Conservation (phyloP, 2,329 filamentous ascomycete species). For the Fusarium beomiforme region DNA sequence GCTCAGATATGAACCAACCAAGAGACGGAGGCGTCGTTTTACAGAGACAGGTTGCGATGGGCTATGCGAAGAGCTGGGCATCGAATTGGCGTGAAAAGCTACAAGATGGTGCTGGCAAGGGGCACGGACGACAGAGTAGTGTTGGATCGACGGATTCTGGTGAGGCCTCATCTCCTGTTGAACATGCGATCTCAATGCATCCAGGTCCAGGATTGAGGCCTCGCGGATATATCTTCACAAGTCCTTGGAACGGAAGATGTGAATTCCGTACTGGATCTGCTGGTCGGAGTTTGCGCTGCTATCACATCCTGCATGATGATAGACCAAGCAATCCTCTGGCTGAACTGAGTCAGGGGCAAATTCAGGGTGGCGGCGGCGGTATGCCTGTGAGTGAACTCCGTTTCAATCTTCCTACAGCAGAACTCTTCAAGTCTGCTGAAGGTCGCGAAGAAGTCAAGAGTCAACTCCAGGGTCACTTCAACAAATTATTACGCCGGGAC, state of each 20-base stretch:
- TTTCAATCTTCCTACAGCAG: slow-evolving; percentile 81
- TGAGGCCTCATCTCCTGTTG: slow-evolving; percentile 45
- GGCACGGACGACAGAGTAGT: slow-evolving; percentile 46
- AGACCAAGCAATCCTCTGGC: slow-evolving; percentile 57
- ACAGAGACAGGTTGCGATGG: slow-evolving; percentile 66
- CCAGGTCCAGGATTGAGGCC: slow-evolving; percentile 62
- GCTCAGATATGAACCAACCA: slow-evolving; percentile 19
- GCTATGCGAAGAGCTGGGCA: slow-evolving; percentile 61
- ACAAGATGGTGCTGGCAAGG: slow-evolving; percentile 35
- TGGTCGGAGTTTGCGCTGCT: slow-evolving; percentile 79
- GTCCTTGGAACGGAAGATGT: slow-evolving; percentile 88
- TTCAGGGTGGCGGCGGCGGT: slow-evolving; percentile 37
- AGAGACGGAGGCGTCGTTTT: slow-evolving; percentile 52
- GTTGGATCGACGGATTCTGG: slow-evolving; percentile 45
- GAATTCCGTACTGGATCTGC: slow-evolving; percentile 83
- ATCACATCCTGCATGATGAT: slow-evolving; percentile 70
- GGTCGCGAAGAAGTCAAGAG: slow-evolving; percentile 46
- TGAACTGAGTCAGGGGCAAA: slow-evolving; percentile 45
- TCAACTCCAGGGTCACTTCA: slow-evolving; percentile 55
- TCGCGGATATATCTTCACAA: slow-evolving; percentile 79
- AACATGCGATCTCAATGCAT: slow-evolving; percentile 48
- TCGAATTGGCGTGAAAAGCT: slow-evolving; percentile 57
- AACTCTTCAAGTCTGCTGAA: slow-evolving; percentile 55
- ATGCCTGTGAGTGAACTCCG: slow-evolving; percentile 79
- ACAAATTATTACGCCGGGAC: slow-evolving; percentile 52